Base-by-base conservation (phyloP, 345 rosid species). In the Eucalyptus coolabah region DNA sequence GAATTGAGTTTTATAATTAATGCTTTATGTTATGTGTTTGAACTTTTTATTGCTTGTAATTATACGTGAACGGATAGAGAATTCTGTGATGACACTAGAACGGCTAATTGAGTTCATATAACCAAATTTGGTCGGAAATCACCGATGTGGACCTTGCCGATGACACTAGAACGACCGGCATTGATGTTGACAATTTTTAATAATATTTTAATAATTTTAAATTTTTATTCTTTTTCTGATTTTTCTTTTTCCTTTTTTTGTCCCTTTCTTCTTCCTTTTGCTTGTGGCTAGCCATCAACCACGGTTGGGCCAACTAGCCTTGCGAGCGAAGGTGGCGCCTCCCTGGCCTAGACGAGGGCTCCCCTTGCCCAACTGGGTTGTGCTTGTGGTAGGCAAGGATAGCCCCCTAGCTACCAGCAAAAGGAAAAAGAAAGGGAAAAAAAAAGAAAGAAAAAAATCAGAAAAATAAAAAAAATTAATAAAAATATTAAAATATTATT, bases 311-410 rank as follows among this genome's bases (percentile, higher is more conserved):
- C 0, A 16, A 0, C 3, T 6, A 0, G 21, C 54, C 21, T 17
- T 51, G 54, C 8, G 0, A 51, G 54, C 0, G 2, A 51, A 51
- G 54, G 54, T 51, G 21, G 1, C 0, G 18, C 21, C 21, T 51
- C 8, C 21, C 0, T 17, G 4, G 54, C 54, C 8, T 51, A 51
- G 54, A 6, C 0, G 2, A 50, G 21, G 54, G 54, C 54, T 51
- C 54, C 54, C 1, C 54, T 51, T 0, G 0, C 8, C 54, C 54
- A 51, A 17, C 1, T 1, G 0, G 8, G 21, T 1, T 0, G 0
- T 51, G 2, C 21, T 17, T 51, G 8, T 51, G 21, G 54, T 0
- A 50, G 0, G 54, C 0, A 0, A 51, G 54, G 54, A 6, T 51
- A 51, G 54, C 54, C 21, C 54, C 8, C 54, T 51, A 16, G 54